Evolutionary conservation across 2,329 filamentous ascomycete genomes (phyloP), one percentile per base, ranked within the genome.

Genomic region (Trichoderma atroviride): DNA sequence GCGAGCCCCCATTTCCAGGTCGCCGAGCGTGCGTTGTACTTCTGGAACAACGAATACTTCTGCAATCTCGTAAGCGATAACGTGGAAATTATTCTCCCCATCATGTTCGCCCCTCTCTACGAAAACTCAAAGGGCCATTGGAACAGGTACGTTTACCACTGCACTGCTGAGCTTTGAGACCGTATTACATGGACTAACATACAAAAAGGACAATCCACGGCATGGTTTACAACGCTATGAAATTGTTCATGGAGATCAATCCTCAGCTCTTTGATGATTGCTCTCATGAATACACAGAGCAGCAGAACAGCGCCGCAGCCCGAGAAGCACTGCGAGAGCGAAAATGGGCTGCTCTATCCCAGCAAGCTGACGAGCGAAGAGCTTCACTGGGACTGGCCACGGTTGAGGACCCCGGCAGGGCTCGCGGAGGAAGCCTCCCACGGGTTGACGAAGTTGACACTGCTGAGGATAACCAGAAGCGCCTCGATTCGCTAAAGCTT

Each of bases 21-120:
- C 70, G 96, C 96, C 22, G 96, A 99, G 83, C 90, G 96, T 73
- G 96, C 96, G 5, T 86, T 99, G 33, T 99, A 99, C 83, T 99
- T 99, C 84, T 99, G 96, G 96, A 99, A 99, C 85, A 99, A 99
- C 78, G 96, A 99, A 80, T 99, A 99, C 80, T 99, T 99, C 83
- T 99, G 96, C 85, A 99, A 98, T 78, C 86, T 99, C 70, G 96
- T 99, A 74, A 97, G 94, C 83, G 96, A 99, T 82, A 99, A 99
- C 76, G 96, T 99, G 68, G 95, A 98, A 77, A 95, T 97, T 58
- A 99, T 99, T 75, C 85, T 99, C 56, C 96, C 96, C 4, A 99
- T 99, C 78, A 99, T 99, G 96, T 99, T 99, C 82, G 94, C 95
- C 31, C 95, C 96, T 2, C 86, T 99, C 35, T 99, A 97, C 76